These are phyloP conservation scores for Xylaria flabelliformis DNA, from an alignment of 495 filamentous ascomycete species.

Conservation along the genomic window DNA sequence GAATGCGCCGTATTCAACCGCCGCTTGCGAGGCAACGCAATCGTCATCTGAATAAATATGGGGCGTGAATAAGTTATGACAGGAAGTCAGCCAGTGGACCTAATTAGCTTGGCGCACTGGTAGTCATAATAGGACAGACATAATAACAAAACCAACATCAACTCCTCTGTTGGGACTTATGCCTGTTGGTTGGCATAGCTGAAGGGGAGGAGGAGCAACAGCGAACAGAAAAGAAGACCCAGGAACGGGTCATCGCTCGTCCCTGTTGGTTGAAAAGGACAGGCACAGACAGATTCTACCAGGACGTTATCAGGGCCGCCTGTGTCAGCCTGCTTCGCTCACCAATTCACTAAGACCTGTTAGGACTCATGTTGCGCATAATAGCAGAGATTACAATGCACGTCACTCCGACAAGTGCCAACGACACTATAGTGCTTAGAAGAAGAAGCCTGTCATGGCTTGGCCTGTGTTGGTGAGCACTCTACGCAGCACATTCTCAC, in stretches of 20 bases:
- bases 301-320: not conserved
- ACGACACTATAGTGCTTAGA: slow-evolving; percentile 23
- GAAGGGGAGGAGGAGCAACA: not conserved
- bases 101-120: not conserved
- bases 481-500: not conserved
- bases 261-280: slow-evolving; percentile 11
- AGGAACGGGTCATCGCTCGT: not conserved
- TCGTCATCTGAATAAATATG: not conserved
- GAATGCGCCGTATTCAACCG: slow-evolving; percentile 21
- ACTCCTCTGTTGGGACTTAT: not conserved
- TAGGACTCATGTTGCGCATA: slow-evolving; percentile 22
- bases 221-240: not conserved
- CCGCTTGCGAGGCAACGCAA: not conserved
- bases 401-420: slow-evolving; percentile 4
- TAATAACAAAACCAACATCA: not conserved
- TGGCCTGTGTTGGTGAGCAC: not conserved
- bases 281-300: not conserved
- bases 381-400: slow-evolving; percentile 7
- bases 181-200: not conserved
- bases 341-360: slow-evolving; percentile 19
- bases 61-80: not conserved
- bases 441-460: slow-evolving; percentile 3
- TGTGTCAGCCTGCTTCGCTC: slow-evolving; percentile 22
- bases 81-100: slow-evolving; percentile 4
- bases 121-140: not conserved